Percentiles rank a stretch among this genome's conserved stretches.
Evolutionary conservation across 257 asterid genomes (phyloP).

Genomic region (Solanum peruvianum): DNA sequence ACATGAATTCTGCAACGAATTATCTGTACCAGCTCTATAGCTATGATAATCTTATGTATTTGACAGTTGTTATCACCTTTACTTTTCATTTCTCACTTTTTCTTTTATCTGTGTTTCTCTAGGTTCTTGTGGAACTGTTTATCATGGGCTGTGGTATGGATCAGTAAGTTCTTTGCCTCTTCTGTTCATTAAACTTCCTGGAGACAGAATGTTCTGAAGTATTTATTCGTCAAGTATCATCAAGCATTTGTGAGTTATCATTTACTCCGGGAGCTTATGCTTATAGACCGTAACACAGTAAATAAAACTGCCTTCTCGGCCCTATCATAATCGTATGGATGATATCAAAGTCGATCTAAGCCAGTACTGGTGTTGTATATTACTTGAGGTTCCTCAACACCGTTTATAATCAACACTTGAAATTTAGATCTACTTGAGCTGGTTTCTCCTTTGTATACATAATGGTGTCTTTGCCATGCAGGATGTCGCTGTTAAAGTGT

Average conservation of each 20-base stretch:
- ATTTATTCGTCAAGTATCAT: background rate
- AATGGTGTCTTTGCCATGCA: constrained; percentile 18
- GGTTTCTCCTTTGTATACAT: constrained; percentile 5
- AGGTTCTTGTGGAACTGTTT: constrained; percentile 98
- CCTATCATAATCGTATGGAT: background rate
- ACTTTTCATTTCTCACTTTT: constrained; percentile 14
- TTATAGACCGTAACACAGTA: background rate
- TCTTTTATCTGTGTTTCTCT: constrained; percentile 6
- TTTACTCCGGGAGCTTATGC: background rate
- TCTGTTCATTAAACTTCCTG: background rate
- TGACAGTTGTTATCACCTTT: background rate
- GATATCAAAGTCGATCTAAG: background rate
- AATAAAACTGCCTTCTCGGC: background rate
- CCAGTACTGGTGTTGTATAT: background rate
- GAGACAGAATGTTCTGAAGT: background rate
- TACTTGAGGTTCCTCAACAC: background rate
- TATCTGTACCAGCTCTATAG: background rate
- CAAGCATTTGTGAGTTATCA: background rate
- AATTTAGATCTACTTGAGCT: background rate
- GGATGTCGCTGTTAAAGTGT: constrained; percentile 98
- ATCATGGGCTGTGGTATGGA: constrained; percentile 96
- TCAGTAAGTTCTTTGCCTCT: constrained; percentile 57
- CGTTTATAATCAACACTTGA: background rate
- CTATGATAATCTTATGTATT: background rate
- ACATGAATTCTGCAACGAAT: background rate